A percentile compares a stretch with the other conserved stretches of the same genome.
Evolutionary conservation across 192 early-diverging fungal species (phyloP).

Genomic region (Chytriomyces sp.): DNA sequence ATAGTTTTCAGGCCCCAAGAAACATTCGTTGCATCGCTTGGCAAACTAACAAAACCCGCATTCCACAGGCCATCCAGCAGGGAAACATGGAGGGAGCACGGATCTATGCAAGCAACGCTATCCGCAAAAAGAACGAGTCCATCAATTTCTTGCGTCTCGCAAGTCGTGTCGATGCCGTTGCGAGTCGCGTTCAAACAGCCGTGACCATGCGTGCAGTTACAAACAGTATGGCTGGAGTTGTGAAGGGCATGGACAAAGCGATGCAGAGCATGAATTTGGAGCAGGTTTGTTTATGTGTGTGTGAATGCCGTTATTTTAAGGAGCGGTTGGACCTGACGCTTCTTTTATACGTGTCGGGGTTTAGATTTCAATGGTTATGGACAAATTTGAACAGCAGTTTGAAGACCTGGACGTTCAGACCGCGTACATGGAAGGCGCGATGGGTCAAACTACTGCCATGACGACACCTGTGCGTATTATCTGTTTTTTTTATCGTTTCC

Average conservation of each 20-base stretch:
- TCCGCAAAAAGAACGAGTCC: slow-evolving; percentile 95
- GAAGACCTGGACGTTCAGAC: slow-evolving; percentile 98
- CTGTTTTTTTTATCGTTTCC: too few species aligned
- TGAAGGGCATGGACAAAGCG: slow-evolving; percentile 92
- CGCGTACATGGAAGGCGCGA: slow-evolving; percentile 93
- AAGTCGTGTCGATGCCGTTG: slow-evolving; percentile 91
- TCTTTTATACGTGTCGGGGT: background rate
- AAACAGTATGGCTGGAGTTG: slow-evolving; percentile 82
- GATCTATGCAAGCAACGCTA: slow-evolving; percentile 93
- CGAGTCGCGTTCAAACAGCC: slow-evolving; percentile 89
- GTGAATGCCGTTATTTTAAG: background rate
- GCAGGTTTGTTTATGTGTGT: slow-evolving; percentile 61
- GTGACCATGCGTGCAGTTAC: slow-evolving; percentile 90
- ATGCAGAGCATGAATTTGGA: slow-evolving; percentile 96
- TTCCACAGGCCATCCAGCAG: slow-evolving; percentile 81
- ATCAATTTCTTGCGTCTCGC: slow-evolving; percentile 86
- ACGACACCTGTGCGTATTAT: slow-evolving; percentile 64
- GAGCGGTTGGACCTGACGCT: background rate
- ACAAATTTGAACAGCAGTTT: slow-evolving; percentile 95
- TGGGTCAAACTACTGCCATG: slow-evolving; percentile 84
- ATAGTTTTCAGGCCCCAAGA: background rate
- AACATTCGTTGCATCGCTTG: background rate
- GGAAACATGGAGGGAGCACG: slow-evolving; percentile 91
- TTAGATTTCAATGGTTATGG: slow-evolving; percentile 96
- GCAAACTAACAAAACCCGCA: background rate